phyloP scores from a whole-genome alignment of 2,329 filamentous ascomycete species.

The Sporothrix inflata region DNA sequence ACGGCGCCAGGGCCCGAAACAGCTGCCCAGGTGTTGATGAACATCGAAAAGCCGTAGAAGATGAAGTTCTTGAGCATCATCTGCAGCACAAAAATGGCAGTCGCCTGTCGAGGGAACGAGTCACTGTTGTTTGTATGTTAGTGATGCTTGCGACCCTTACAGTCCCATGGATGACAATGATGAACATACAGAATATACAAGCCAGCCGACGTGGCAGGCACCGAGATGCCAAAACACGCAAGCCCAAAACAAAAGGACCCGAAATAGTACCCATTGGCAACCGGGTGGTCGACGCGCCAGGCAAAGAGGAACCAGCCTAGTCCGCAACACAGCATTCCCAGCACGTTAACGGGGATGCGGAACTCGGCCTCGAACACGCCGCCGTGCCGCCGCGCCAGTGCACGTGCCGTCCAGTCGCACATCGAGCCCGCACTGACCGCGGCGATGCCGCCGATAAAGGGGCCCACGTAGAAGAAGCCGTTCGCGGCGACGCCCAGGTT shows the following conservation, averaged over 20 bases:
- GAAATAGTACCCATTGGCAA: conserved; percentile 32
- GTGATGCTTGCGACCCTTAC: too few species aligned
- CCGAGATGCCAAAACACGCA: conserved; percentile 34
- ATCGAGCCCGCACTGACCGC: conserved; percentile 39
- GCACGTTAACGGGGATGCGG: conserved; percentile 34
- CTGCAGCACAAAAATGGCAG: conserved; percentile 42
- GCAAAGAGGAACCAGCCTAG: conserved; percentile 35
- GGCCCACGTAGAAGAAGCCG: conserved; percentile 48
- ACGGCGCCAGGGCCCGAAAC: conserved; percentile 37
- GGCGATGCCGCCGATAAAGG: conserved; percentile 46
- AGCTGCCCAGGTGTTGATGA: conserved; percentile 40
- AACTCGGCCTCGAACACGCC: conserved; percentile 36
- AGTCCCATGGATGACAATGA: neutral
- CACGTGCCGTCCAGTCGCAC: conserved; percentile 35
- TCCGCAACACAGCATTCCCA: conserved; percentile 31
- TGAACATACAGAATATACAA: conserved; percentile 41
- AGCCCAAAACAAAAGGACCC: conserved; percentile 33
- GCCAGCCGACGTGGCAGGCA: conserved; percentile 36
- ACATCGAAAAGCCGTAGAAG: conserved; percentile 42
- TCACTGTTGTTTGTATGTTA: conserved; percentile 34
- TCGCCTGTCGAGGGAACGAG: conserved; percentile 38
- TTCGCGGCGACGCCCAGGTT: conserved; percentile 47
- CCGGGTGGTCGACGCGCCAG: conserved; percentile 33
- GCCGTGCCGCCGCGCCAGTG: conserved; percentile 28
- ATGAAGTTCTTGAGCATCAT: conserved; percentile 44